Percentiles rank a stretch among this genome's conserved stretches.
Evolutionary conservation across 139 green algal genomes (phyloP).

Genomic region (Closterium sp.): DNA sequence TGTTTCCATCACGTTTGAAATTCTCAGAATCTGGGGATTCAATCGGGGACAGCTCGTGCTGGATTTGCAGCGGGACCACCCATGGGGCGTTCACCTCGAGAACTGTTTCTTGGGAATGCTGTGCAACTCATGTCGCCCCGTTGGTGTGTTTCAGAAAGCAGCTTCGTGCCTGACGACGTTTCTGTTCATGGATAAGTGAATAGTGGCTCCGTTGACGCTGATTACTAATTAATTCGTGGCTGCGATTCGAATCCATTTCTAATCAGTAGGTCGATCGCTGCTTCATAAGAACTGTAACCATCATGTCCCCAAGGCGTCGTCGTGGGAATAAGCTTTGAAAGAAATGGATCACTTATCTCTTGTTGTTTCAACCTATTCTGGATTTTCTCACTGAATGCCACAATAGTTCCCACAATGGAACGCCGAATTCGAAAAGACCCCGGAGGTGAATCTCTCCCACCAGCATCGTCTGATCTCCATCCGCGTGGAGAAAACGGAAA

Average conservation of each 20-base stretch:
- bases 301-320: background rate
- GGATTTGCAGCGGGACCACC: background rate
- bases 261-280: no score
- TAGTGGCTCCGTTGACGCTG: background rate
- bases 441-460: background rate
- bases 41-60: no score
- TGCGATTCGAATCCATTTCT: background rate
- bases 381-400: background rate
- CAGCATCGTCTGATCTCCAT: background rate
- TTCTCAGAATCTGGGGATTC: no score
- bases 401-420: background rate
- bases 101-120: background rate
- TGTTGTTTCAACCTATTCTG: background rate
- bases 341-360: background rate
- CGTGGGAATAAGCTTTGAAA: background rate
- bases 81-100: background rate
- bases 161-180: background rate
- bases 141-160: no score
- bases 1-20: background rate
- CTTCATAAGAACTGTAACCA: no score
- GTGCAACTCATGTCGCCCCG: no score
- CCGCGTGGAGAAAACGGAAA: background rate
- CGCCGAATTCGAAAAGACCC: background rate
- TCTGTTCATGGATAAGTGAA: background rate
- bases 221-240: background rate